phyloP scores from a whole-genome alignment of 306 rosid species.

The Erythrophleum fordii region DNA sequence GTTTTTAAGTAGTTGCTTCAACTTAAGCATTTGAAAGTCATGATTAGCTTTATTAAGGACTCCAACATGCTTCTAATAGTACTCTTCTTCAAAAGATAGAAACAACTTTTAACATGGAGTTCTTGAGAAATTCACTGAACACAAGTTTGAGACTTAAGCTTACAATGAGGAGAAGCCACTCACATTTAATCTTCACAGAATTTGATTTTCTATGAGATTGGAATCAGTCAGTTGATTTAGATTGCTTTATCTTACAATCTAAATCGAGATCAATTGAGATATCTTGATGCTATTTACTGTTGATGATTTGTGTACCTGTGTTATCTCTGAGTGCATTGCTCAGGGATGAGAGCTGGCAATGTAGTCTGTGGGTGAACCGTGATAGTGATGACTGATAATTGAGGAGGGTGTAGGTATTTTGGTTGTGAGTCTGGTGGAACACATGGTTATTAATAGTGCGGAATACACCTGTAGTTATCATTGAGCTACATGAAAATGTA shows the following conservation, averaged over 20 bases:
- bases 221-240: neutral
- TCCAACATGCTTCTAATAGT: slow-evolving; percentile 5
- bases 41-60: neutral
- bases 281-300: slow-evolving; percentile 1
- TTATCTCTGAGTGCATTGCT: neutral
- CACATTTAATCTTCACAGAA: neutral
- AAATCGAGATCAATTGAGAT: too few relatives aligned
- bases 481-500: neutral
- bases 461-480: too few relatives aligned
- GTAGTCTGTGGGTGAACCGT: too few relatives aligned
- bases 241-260: neutral
- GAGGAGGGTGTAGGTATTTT: neutral
- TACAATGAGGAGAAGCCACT: neutral
- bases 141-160: neutral
- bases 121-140: neutral
- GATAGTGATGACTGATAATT: too few relatives aligned
- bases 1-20: neutral
- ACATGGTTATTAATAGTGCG: neutral
- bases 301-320: neutral
- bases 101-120: neutral
- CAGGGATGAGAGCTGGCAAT: neutral
- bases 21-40: neutral
- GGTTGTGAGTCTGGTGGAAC: too few relatives aligned
- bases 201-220: neutral
- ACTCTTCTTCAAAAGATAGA: neutral